A percentile compares a stretch with the other conserved stretches of the same genome.
Conservation (phyloP, 179 eudicot genomes). For the Vitellaria paradoxa region DNA sequence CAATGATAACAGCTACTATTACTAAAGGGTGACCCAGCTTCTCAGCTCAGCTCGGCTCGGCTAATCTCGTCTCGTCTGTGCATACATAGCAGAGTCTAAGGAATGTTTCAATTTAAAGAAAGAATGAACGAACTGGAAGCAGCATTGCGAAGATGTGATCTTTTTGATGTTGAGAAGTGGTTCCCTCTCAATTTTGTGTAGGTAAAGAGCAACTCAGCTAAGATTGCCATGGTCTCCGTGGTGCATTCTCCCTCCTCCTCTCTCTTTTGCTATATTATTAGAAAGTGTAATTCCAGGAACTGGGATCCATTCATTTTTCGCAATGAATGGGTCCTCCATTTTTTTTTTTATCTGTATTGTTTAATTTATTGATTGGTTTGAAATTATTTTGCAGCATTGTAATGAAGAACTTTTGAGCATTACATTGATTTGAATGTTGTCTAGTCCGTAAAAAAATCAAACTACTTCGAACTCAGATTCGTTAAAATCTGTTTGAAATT, state of each 20-base stretch:
- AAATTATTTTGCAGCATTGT: neutral
- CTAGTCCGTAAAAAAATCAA: too few relatives aligned
- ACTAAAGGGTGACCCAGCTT: conserved; percentile 14
- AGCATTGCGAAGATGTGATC: too few relatives aligned
- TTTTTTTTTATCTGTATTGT: neutral
- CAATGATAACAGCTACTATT: conserved; percentile 49
- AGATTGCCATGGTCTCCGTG: conserved; percentile 3
- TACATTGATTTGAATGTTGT: too few relatives aligned
- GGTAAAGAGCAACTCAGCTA: conserved; percentile 10
- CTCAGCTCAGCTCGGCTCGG: neutral
- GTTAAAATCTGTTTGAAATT: too few relatives aligned
- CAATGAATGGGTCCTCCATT: too few relatives aligned
- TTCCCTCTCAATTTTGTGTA: conserved; percentile 2
- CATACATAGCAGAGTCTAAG: neutral
- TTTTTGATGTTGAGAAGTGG: neutral
- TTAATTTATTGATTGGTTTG: neutral
- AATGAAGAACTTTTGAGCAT: neutral
- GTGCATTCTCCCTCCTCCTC: neutral
- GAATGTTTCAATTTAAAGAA: neutral
- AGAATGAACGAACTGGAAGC: too few relatives aligned
- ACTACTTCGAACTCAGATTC: too few relatives aligned
- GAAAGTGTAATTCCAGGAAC: neutral
- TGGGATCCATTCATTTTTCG: neutral
- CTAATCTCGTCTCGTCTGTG: neutral
- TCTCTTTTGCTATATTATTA: neutral